phyloP scores from a whole-genome alignment of 129 eudicot genomes.

The Cynara cardunculus region DNA sequence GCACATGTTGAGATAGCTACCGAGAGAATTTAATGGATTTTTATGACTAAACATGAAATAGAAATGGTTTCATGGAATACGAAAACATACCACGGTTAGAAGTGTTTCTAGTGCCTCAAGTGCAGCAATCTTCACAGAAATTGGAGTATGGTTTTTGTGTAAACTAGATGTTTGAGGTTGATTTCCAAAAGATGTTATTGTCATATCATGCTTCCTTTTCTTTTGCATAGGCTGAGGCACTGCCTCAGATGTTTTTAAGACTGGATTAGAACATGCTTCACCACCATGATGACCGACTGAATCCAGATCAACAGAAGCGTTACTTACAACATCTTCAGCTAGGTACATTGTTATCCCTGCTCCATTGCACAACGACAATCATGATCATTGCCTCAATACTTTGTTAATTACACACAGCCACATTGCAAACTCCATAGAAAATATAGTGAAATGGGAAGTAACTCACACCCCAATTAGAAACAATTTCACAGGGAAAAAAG shows the following conservation, averaged over 20 bases:
- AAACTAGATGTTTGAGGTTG: conserved; percentile 32
- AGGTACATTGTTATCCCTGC: conserved; percentile 71
- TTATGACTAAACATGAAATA: no score
- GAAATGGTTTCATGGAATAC: not conserved
- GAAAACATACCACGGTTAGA: conserved; percentile 61
- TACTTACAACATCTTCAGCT: conserved; percentile 50
- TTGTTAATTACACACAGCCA: not conserved
- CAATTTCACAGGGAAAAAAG: no score
- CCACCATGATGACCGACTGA: conserved; percentile 23
- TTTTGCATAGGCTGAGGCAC: conserved; percentile 35
- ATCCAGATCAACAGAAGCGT: conserved; percentile 55
- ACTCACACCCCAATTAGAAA: no score
- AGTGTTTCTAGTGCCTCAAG: conserved; percentile 77
- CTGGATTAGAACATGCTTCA: conserved; percentile 15
- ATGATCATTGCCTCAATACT: not conserved
- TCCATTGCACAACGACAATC: conserved; percentile 18
- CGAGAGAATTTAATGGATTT: no score
- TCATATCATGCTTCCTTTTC: conserved; percentile 73
- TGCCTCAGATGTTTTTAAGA: conserved; percentile 30
- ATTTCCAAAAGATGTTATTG: conserved; percentile 27
- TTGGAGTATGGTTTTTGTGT: conserved; percentile 25
- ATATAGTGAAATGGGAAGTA: no score
- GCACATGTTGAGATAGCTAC: no score
- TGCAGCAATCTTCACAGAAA: conserved; percentile 81
- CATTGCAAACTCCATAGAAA: no score